A percentile compares a stretch with the other conserved stretches of the same genome.
Evolutionary conservation across 1,284 basidiomycete genomes (phyloP).

Genomic region (Anthracocystis walkeri): DNA sequence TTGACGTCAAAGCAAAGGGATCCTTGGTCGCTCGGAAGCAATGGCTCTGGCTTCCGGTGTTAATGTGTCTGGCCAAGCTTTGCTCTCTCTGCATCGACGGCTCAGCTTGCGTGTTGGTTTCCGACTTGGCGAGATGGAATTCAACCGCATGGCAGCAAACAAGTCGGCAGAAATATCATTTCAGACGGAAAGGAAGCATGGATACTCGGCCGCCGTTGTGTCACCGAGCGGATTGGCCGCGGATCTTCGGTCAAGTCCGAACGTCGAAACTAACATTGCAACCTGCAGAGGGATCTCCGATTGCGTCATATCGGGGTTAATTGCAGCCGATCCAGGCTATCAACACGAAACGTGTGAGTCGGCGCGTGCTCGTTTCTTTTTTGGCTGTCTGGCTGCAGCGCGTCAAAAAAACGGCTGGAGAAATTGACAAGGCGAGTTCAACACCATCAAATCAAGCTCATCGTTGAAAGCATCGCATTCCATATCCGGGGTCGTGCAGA

Average conservation of each 20-base stretch:
- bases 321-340: not conserved
- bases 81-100: conserved; percentile 1
- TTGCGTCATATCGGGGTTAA: not conserved
- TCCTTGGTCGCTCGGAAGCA: conserved; percentile 5
- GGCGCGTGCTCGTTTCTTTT: conserved; percentile 10
- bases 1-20: not conserved
- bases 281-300: not conserved
- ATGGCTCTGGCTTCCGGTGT: conserved; percentile 9
- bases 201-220: conserved; percentile 25
- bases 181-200: conserved; percentile 1
- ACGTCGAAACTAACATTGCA: too few species aligned
- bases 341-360: not conserved
- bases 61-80: not conserved
- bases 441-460: conserved; percentile 30
- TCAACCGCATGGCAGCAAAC: not conserved
- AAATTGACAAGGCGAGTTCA: conserved; percentile 21
- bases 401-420: conserved; percentile 6
- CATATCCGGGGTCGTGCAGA: conserved; percentile 4
- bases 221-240: not conserved
- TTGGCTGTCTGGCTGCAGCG: conserved; percentile 12
- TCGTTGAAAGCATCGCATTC: conserved; percentile 1
- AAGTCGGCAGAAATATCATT: conserved; percentile 17
- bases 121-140: not conserved
- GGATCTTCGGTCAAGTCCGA: conserved; percentile 30
- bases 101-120: not conserved